A percentile compares a stretch with the other conserved stretches of the same genome.
phyloP scores from a whole-genome alignment of 2,329 filamentous ascomycete species.

The Bipolaris victoriae region DNA sequence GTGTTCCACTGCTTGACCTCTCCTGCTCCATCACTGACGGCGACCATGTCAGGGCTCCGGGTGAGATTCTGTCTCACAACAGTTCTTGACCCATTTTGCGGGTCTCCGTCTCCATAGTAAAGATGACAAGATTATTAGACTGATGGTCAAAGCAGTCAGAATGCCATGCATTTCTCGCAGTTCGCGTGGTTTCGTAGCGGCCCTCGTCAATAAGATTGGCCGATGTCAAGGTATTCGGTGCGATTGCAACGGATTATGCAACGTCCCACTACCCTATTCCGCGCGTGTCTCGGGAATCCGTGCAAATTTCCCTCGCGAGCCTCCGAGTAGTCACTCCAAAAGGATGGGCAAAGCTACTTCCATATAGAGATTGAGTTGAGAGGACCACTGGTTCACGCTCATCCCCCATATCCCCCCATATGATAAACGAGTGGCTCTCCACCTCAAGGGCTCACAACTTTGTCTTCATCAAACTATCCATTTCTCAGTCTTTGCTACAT shows the following conservation, averaged over 20 bases:
- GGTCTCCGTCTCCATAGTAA: too few relatives aligned
- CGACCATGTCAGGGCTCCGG: too few relatives aligned
- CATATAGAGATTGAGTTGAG: not conserved
- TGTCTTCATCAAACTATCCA: not conserved
- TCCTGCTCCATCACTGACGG: not conserved
- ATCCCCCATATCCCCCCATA: not conserved
- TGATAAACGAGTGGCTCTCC: not conserved
- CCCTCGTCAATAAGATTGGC: not conserved
- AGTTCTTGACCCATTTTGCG: too few relatives aligned
- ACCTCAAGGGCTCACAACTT: not conserved
- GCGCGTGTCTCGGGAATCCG: slow-evolving; percentile 5
- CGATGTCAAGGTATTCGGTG: slow-evolving; percentile 1
- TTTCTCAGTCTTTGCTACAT: slow-evolving; percentile 1
- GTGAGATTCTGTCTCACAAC: too few relatives aligned
- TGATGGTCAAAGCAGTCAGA: too few relatives aligned
- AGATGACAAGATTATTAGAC: too few relatives aligned
- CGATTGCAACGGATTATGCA: slow-evolving; percentile 3
- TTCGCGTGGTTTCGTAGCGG: not conserved
- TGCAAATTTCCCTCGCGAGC: slow-evolving; percentile 5
- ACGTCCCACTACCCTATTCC: slow-evolving; percentile 1
- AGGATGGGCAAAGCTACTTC: not conserved
- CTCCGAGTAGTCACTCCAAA: slow-evolving; percentile 1
- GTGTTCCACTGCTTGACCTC: not conserved
- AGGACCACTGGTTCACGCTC: not conserved
- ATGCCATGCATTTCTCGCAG: too few relatives aligned